These are phyloP conservation scores for Saccharomycopsis microspora DNA, from an alignment of 805 yeast genomes.

Conservation along the genomic window DNA sequence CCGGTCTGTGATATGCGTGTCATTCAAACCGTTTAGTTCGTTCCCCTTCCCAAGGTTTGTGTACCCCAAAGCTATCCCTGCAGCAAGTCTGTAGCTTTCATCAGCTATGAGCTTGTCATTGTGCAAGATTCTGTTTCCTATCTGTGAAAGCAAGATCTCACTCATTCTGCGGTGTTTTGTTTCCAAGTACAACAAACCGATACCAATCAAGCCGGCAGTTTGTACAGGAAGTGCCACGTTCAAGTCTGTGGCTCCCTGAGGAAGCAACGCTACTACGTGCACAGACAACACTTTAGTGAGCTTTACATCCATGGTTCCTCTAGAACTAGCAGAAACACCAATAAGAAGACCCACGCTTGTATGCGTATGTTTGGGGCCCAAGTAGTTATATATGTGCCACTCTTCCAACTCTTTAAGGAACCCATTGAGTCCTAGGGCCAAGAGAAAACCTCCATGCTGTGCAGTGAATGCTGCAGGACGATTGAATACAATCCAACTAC, in stretches of 20 bases:
- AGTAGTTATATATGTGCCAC: constrained; percentile 90
- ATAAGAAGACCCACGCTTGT: constrained; percentile 80
- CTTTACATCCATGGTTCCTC: constrained; percentile 75
- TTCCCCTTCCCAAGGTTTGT: constrained; percentile 73
- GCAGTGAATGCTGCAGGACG: constrained; percentile 61
- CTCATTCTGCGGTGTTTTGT: constrained; percentile 82
- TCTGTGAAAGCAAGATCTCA: constrained; percentile 61
- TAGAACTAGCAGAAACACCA: constrained; percentile 86
- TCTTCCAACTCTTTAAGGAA: constrained; percentile 76
- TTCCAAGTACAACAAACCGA: constrained; percentile 72
- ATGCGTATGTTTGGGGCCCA: constrained; percentile 78
- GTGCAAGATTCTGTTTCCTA: constrained; percentile 40
- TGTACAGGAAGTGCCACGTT: constrained; percentile 78
- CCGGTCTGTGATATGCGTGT: constrained; percentile 50
- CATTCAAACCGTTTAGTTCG: constrained; percentile 45
- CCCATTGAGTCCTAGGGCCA: constrained; percentile 88
- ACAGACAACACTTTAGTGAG: constrained; percentile 86
- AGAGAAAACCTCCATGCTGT: constrained; percentile 89
- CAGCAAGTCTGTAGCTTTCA: constrained; percentile 78
- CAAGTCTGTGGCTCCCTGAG: constrained; percentile 82
- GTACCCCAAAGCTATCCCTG: constrained; percentile 81
- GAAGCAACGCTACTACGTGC: constrained; percentile 84
- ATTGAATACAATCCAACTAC: constrained; percentile 87
- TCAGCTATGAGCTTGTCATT: constrained; percentile 46
- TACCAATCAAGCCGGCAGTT: constrained; percentile 83